Conservation (phyloP, 2,329 filamentous ascomycete species). For the Aspergillus novofumigatus region DNA sequence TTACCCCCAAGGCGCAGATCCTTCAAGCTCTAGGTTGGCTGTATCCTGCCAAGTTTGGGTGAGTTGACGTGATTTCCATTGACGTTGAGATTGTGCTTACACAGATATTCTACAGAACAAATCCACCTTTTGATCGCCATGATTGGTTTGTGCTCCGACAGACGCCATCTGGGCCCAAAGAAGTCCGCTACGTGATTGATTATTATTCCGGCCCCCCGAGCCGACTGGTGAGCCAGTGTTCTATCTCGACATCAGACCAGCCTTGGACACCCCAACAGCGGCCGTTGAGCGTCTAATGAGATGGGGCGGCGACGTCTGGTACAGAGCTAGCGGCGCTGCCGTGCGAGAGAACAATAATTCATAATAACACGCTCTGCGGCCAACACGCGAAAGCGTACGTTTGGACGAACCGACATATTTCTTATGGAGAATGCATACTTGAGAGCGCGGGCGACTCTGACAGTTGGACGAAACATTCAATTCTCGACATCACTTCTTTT, state of each 20-base stretch:
- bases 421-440: neutral
- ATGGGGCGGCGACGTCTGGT: constrained; percentile 95
- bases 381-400: neutral
- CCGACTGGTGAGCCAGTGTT: constrained; percentile 89
- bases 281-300: constrained; percentile 77
- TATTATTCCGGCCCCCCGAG: constrained; percentile 86
- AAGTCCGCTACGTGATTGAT: constrained; percentile 93
- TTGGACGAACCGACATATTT: neutral
- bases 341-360: constrained; percentile 34
- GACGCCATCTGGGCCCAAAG: constrained; percentile 61
- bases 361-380: constrained; percentile 2
- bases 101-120: constrained; percentile 49
- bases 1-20: constrained; percentile 87
- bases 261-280: constrained; percentile 72
- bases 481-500: neutral
- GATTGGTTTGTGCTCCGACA: constrained; percentile 90
- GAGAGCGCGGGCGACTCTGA: constrained; percentile 24
- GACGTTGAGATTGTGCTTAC: constrained; percentile 7
- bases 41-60: constrained; percentile 77
- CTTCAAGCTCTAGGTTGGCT: constrained; percentile 73
- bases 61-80: constrained; percentile 26
- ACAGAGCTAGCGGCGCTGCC: constrained; percentile 73
- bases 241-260: constrained; percentile 89
- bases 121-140: constrained; percentile 91
- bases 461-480: neutral